A percentile compares a stretch with the other conserved stretches of the same genome.
These are phyloP conservation scores for Sporothrix brunneoviolacea DNA, from an alignment of 2,329 filamentous ascomycete genomes.

Conservation along the genomic window DNA sequence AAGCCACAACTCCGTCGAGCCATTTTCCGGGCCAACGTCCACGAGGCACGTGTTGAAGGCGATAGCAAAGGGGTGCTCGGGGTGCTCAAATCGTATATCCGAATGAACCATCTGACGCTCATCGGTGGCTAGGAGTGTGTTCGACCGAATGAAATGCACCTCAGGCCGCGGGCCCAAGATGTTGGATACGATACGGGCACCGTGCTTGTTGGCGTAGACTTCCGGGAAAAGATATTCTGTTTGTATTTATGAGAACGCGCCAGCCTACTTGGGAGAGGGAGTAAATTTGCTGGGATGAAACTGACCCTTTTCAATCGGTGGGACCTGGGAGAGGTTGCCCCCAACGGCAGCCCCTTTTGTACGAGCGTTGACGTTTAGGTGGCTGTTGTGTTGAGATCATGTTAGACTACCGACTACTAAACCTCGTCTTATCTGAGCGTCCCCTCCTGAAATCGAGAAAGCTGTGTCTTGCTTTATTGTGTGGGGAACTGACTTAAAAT, in stretches of 20 bases:
- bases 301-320: constrained; percentile 19
- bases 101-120: constrained; percentile 50
- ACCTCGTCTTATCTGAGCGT: no score
- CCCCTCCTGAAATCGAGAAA: no score
- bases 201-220: constrained; percentile 26
- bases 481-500: no score
- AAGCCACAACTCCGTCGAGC: constrained; percentile 54
- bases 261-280: no score
- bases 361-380: constrained; percentile 18
- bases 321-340: constrained; percentile 22
- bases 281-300: no score
- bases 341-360: constrained; percentile 19
- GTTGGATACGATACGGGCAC: constrained; percentile 17
- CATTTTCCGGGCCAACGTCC: constrained; percentile 44
- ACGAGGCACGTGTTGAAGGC: constrained; percentile 49
- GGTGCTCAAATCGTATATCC: constrained; percentile 53
- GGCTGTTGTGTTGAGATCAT: constrained; percentile 12
- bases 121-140: constrained; percentile 23
- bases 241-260: no score
- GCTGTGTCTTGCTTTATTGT: no score
- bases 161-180: constrained; percentile 20
- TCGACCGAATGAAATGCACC: constrained; percentile 21
- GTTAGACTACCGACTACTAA: no score
- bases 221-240: constrained; percentile 12
- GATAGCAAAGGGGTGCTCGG: constrained; percentile 46